Evolutionary conservation across 345 rosid species (phyloP).

Genomic region (Anastatica hierochuntica): DNA sequence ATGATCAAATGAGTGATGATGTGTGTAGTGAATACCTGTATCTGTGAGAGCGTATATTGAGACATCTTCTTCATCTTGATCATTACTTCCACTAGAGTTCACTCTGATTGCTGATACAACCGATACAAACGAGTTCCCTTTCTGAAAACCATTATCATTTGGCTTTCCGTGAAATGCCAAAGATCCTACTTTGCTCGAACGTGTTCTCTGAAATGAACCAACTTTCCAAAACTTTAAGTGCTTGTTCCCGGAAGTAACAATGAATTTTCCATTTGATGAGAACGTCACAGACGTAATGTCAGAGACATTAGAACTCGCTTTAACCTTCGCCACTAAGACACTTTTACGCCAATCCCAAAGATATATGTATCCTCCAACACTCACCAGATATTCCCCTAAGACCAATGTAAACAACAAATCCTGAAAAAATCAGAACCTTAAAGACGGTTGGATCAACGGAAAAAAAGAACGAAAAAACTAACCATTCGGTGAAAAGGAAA

Average conservation of each 20-base stretch:
- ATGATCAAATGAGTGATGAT: not conserved
- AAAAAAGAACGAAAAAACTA: too few relatives aligned
- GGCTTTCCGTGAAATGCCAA: conserved; percentile 45
- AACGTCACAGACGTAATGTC: conserved; percentile 55
- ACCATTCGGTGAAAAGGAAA: conserved; percentile 82
- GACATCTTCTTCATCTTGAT: conserved; percentile 28
- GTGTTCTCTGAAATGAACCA: conserved; percentile 44
- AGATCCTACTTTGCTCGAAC: conserved; percentile 32
- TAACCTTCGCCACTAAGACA: conserved; percentile 49
- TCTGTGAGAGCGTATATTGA: conserved; percentile 52
- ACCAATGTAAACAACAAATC: not conserved
- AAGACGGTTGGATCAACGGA: not conserved
- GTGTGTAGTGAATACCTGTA: conserved; percentile 35
- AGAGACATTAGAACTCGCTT: conserved; percentile 52
- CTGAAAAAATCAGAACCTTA: not conserved
- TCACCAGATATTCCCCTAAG: conserved; percentile 59
- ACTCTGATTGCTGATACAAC: conserved; percentile 35
- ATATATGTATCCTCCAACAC: conserved; percentile 75
- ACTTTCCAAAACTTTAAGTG: conserved; percentile 70
- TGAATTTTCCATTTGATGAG: conserved; percentile 49
- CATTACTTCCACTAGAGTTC: conserved; percentile 17
- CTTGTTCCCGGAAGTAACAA: conserved; percentile 72
- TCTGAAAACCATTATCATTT: conserved; percentile 45
- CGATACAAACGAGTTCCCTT: conserved; percentile 55
- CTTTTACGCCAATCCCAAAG: conserved; percentile 74